Conservation (phyloP, 2,329 filamentous ascomycete species). For the Alternaria triticina region DNA sequence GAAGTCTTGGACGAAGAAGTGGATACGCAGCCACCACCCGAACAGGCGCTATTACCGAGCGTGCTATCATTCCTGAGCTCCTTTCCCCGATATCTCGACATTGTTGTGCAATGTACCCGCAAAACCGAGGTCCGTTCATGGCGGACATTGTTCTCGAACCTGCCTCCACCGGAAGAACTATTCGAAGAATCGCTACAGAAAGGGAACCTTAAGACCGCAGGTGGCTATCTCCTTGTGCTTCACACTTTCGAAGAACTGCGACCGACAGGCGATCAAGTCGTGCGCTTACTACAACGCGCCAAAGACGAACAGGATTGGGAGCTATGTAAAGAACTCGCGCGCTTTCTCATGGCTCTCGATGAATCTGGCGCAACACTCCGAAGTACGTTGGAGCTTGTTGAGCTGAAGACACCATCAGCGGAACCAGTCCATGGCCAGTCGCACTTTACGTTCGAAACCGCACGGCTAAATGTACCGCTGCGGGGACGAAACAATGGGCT, state of each 20-base stretch:
- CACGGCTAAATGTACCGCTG: constrained; percentile 36
- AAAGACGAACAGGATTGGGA: constrained; percentile 92
- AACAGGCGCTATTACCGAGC: constrained; percentile 58
- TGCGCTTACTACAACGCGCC: constrained; percentile 79
- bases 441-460: constrained; percentile 42
- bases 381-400: constrained; percentile 67
- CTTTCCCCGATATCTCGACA: constrained; percentile 83
- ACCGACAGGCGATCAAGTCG: constrained; percentile 75
- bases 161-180: constrained; percentile 87
- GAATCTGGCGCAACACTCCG: constrained; percentile 80
- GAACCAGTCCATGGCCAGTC: constrained; percentile 28
- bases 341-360: constrained; percentile 94
- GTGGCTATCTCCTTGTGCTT: constrained; percentile 92
- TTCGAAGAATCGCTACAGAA: constrained; percentile 91
- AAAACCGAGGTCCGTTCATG: constrained; percentile 96
- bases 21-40: constrained; percentile 63
- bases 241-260: constrained; percentile 73
- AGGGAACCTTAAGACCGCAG: constrained; percentile 90
- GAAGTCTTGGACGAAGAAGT: constrained; percentile 95
- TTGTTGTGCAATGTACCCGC: constrained; percentile 93
- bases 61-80: constrained; percentile 61
- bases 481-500: constrained; percentile 11
- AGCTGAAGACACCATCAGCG: constrained; percentile 42
- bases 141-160: constrained; percentile 89
- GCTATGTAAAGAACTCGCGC: constrained; percentile 88